Evolutionary conservation across 2,329 filamentous ascomycete genomes (phyloP).

Genomic region (Colletotrichum sp.): DNA sequence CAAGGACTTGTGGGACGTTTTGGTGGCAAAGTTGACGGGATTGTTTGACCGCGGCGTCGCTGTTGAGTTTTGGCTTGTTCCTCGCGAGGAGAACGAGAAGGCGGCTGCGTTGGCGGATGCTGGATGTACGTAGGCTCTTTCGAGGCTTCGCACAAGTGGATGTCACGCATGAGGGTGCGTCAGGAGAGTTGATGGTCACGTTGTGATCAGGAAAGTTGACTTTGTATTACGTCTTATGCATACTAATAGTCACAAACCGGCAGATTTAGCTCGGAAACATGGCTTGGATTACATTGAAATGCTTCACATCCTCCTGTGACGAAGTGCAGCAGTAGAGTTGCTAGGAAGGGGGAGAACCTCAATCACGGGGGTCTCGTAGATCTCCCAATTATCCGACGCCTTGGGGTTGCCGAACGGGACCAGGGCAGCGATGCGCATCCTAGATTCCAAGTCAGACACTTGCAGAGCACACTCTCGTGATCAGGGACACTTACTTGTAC

Average conservation of each 20-base stretch:
- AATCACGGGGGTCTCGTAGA: slow-evolving; percentile 39
- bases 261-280: not conserved
- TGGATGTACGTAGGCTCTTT: not conserved
- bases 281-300: too few species aligned
- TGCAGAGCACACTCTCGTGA: not conserved
- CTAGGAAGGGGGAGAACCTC: slow-evolving; percentile 27
- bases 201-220: not conserved
- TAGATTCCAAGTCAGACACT: not conserved
- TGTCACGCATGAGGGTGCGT: not conserved
- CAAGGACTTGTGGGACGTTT: not conserved
- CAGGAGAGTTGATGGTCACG: not conserved
- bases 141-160: not conserved
- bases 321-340: not conserved
- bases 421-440: slow-evolving; percentile 45
- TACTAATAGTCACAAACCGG: rapidly evolving
- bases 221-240: not conserved
- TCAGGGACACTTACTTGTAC: slow-evolving; percentile 35
- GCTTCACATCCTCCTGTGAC: not conserved
- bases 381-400: slow-evolving; percentile 45
- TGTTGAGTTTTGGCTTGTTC: not conserved
- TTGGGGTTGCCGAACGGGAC: slow-evolving; percentile 45
- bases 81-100: not conserved
- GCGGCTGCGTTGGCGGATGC: not conserved
- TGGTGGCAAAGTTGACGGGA: not conserved
- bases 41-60: not conserved